Conservation (phyloP, 768 basidiomycete genomes). For the Suillus luteus region DNA sequence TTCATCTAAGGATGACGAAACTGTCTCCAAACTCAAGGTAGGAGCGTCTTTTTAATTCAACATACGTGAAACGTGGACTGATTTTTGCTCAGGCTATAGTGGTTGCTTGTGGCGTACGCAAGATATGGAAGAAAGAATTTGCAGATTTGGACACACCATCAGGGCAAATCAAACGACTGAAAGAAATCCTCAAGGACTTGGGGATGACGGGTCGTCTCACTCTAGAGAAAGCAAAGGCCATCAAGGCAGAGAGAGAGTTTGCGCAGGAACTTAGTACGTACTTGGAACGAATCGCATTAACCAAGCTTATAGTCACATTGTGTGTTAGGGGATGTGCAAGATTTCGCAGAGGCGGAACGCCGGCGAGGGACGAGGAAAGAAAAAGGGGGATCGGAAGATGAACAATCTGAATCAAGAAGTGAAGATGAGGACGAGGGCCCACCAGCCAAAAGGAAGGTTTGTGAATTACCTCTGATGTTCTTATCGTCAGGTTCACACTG, state of each 20-base stretch:
- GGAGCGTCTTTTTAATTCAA: constrained; percentile 1
- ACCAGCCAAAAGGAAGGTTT: constrained; percentile 47
- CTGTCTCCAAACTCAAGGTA: constrained; percentile 75
- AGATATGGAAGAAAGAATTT: constrained; percentile 76
- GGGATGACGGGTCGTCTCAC: constrained; percentile 82
- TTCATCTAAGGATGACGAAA: constrained; percentile 66
- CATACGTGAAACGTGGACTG: not conserved
- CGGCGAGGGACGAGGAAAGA: constrained; percentile 27
- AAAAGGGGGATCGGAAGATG: constrained; percentile 18
- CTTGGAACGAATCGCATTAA: not conserved
- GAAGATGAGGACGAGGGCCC: constrained; percentile 34
- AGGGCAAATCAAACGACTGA: constrained; percentile 67
- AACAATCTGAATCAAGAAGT: constrained; percentile 35
- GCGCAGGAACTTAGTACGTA: constrained; percentile 75
- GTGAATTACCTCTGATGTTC: constrained; percentile 13
- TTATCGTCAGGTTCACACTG: not conserved
- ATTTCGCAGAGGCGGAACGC: constrained; percentile 57
- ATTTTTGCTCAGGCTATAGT: constrained; percentile 54
- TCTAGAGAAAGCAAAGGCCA: constrained; percentile 77
- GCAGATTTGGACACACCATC: constrained; percentile 54
- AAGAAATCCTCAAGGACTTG: constrained; percentile 63
- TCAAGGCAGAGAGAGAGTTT: constrained; percentile 73
- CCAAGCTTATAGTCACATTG: not conserved
- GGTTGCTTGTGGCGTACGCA: constrained; percentile 74
- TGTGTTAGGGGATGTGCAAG: constrained; percentile 68